A percentile compares a stretch with the other conserved stretches of the same genome.
Evolutionary conservation across 2,329 filamentous ascomycete species (phyloP).

Genomic region (Penicillium fuscoglaucum): DNA sequence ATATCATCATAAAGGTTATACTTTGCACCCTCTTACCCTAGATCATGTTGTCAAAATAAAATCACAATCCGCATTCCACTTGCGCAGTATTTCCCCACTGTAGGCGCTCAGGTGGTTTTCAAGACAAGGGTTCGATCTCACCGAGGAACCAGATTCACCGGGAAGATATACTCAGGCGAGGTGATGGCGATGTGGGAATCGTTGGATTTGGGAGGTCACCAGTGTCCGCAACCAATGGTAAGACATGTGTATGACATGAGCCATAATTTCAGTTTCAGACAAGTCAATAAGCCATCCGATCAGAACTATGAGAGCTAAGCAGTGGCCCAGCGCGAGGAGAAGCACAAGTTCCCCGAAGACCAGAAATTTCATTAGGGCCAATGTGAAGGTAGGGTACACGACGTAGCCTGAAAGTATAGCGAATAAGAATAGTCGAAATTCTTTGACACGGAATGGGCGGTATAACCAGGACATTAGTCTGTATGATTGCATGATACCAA

Average conservation of each 20-base stretch:
- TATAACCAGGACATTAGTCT: neutral
- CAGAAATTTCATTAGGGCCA: neutral
- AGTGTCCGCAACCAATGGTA: neutral
- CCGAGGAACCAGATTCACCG: neutral
- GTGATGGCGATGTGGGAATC: neutral
- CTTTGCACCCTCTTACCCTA: neutral
- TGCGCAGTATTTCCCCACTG: too few relatives aligned
- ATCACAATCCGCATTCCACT: neutral
- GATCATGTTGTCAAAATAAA: neutral
- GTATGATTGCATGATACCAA: neutral
- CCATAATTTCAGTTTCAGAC: neutral
- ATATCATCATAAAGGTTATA: neutral
- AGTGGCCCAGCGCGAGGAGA: neutral
- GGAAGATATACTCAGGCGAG: neutral
- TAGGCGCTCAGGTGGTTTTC: neutral
- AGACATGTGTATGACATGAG: neutral
- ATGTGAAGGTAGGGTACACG: neutral
- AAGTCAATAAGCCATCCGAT: neutral
- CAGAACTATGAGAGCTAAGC: neutral
- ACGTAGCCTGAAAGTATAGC: neutral
- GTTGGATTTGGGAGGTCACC: neutral
- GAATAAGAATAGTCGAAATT: neutral
- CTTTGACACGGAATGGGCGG: neutral
- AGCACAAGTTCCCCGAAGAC: neutral
- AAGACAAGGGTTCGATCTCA: neutral